A percentile compares a stretch with the other conserved stretches of the same genome.
Evolutionary conservation across 345 rosid species (phyloP).

Genomic region (Cardiospermum halicacabum): DNA sequence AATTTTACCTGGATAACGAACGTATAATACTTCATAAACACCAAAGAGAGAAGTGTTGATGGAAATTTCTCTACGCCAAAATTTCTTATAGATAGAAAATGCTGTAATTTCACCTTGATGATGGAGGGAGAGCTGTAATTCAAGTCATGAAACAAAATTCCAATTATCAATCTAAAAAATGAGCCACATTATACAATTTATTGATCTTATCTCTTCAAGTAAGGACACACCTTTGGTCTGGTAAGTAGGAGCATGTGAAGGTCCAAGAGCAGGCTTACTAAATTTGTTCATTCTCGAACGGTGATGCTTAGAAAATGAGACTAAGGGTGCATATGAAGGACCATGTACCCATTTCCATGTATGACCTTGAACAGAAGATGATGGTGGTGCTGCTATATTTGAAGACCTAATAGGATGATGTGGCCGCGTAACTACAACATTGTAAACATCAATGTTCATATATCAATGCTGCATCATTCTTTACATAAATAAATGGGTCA

Average conservation of each 20-base stretch:
- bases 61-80: slow-evolving; percentile 43
- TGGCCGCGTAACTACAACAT: slow-evolving; percentile 29
- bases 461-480: too few relatives aligned
- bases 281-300: slow-evolving; percentile 21
- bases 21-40: slow-evolving; percentile 49
- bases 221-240: slow-evolving; percentile 26
- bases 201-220: neutral
- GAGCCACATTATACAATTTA: neutral
- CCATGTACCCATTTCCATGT: slow-evolving; percentile 22
- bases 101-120: slow-evolving; percentile 22
- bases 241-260: slow-evolving; percentile 24
- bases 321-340: slow-evolving; percentile 30
- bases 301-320: slow-evolving; percentile 28
- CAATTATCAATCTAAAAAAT: neutral
- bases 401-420: slow-evolving; percentile 31
- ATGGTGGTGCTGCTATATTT: slow-evolving; percentile 51
- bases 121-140: too few relatives aligned
- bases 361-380: slow-evolving; percentile 25
- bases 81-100: slow-evolving; percentile 40
- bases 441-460: too few relatives aligned
- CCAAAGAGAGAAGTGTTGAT: slow-evolving; percentile 50
- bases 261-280: slow-evolving; percentile 21
- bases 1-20: slow-evolving; percentile 55
- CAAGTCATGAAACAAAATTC: too few relatives aligned
- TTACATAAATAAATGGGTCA: too few relatives aligned